Percentiles rank a stretch among this genome's conserved stretches.
Evolutionary conservation across 805 yeast species (phyloP).

Genomic region (Candida schatavii): DNA sequence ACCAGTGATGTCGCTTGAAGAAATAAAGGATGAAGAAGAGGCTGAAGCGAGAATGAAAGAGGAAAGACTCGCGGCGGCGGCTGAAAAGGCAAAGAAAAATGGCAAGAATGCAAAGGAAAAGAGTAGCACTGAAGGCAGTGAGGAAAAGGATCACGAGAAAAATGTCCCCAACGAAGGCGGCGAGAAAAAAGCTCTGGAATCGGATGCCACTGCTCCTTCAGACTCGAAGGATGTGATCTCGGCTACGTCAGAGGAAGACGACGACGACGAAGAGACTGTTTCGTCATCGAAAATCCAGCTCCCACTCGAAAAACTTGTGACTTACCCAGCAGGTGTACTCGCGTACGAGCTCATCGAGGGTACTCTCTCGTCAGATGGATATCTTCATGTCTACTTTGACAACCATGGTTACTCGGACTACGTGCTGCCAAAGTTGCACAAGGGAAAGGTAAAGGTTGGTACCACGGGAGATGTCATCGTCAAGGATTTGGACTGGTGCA

Average conservation of each 20-base stretch:
- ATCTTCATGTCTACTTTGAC: constrained; percentile 76
- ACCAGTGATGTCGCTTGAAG: constrained; percentile 77
- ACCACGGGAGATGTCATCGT: constrained; percentile 70
- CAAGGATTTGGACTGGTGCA: constrained; percentile 76
- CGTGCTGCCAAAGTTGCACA: constrained; percentile 52
- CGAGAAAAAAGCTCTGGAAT: constrained; percentile 12
- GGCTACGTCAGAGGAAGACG: constrained; percentile 28
- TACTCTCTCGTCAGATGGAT: constrained; percentile 52
- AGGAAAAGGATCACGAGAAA: constrained; percentile 5
- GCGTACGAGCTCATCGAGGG: constrained; percentile 66
- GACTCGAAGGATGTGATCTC: constrained; percentile 24
- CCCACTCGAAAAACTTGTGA: constrained; percentile 54
- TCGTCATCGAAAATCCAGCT: constrained; percentile 41
- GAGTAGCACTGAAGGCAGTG: too few species aligned
- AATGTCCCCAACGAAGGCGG: constrained; percentile 15
- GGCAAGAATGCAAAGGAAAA: too few species aligned
- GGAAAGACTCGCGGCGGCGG: constrained; percentile 19
- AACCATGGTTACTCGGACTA: constrained; percentile 65
- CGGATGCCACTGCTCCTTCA: constrained; percentile 24
- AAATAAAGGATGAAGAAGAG: constrained; percentile 53
- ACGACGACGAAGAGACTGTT: constrained; percentile 15
- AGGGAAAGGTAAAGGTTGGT: constrained; percentile 32
- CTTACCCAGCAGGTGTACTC: constrained; percentile 72
- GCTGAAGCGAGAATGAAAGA: constrained; percentile 19
- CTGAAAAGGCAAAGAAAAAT: constrained; percentile 33